Evolutionary conservation across 331 rosid species (phyloP).

Genomic region (Dryas integrifolia): DNA sequence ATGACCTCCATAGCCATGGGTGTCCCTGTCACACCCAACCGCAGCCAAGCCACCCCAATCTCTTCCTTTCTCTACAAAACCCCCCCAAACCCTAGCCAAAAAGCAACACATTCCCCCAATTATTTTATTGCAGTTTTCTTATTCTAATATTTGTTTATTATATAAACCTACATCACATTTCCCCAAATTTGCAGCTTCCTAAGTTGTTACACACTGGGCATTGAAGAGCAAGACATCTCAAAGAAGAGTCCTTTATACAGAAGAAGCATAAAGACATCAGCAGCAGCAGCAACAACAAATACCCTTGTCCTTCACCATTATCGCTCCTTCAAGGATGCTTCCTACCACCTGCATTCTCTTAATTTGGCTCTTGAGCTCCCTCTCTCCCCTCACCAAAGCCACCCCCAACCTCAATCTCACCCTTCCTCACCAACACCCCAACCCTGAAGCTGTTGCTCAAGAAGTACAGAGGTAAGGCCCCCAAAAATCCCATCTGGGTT

Average conservation of each 20-base stretch:
- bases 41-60: not conserved
- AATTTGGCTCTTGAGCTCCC: conserved; percentile 42
- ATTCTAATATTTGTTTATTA: conserved; percentile 31
- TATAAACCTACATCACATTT: conserved; percentile 40
- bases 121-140: conserved; percentile 11
- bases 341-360: conserved; percentile 68
- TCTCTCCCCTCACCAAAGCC: conserved; percentile 39
- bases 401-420: conserved; percentile 49
- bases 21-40: conserved; percentile 4
- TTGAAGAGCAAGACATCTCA: conserved; percentile 39
- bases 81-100: conserved; percentile 33
- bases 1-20: not conserved
- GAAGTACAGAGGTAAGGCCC: conserved; percentile 66
- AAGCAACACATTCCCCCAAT: conserved; percentile 15
- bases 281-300: conserved; percentile 16
- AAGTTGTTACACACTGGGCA: conserved; percentile 26
- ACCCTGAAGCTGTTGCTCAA: conserved; percentile 73
- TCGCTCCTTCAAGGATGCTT: conserved; percentile 47
- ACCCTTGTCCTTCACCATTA: conserved; percentile 17
- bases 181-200: conserved; percentile 32
- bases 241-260: conserved; percentile 21
- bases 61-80: conserved; percentile 24
- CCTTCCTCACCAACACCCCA: conserved; percentile 82
- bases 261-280: not conserved
- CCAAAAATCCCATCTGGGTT: conserved; percentile 11